A percentile compares a stretch with the other conserved stretches of the same genome.
These are phyloP conservation scores for Aspergillus panamensis DNA, from an alignment of 495 filamentous ascomycete species.

Conservation along the genomic window DNA sequence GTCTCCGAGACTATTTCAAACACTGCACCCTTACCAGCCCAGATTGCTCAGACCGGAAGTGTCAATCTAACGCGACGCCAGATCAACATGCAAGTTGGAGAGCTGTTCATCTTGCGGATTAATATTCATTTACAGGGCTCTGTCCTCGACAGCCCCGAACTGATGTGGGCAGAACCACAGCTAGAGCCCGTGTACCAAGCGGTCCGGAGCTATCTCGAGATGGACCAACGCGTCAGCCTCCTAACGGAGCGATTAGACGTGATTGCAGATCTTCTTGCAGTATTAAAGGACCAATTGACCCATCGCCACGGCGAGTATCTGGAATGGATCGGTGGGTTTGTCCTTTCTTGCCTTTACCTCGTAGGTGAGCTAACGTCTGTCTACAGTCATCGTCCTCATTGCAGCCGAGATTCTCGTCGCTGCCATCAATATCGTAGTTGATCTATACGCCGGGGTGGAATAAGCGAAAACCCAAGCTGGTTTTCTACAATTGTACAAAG, in stretches of 20 bases:
- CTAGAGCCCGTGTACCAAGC: conserved; percentile 94
- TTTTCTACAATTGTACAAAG: neutral
- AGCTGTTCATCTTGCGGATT: conserved; percentile 94
- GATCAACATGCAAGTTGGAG: conserved; percentile 98
- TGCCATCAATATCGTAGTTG: conserved; percentile 91
- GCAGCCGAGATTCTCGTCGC: conserved; percentile 95
- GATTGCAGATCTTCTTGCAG: conserved; percentile 89
- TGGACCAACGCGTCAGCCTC: conserved; percentile 91
- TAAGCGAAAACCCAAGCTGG: conserved; percentile 26
- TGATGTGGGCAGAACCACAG: conserved; percentile 98
- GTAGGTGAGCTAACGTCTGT: conserved; percentile 7
- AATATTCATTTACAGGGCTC: conserved; percentile 97
- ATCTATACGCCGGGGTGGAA: conserved; percentile 82
- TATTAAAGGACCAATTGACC: conserved; percentile 92
- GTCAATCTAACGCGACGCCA: conserved; percentile 76
- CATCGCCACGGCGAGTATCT: conserved; percentile 94
- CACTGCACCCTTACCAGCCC: conserved; percentile 83
- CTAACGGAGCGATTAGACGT: conserved; percentile 88
- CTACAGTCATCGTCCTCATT: conserved; percentile 84
- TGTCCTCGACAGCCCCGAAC: conserved; percentile 93
- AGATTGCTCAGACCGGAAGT: conserved; percentile 87
- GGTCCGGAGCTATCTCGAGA: conserved; percentile 91
- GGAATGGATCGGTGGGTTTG: conserved; percentile 83
- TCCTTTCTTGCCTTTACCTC: conserved; percentile 4
- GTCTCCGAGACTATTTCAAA: conserved; percentile 88